Evolutionary conservation across 1,139 yeast genomes (phyloP).

Genomic region (Scheffersomyces illinoinensis): DNA sequence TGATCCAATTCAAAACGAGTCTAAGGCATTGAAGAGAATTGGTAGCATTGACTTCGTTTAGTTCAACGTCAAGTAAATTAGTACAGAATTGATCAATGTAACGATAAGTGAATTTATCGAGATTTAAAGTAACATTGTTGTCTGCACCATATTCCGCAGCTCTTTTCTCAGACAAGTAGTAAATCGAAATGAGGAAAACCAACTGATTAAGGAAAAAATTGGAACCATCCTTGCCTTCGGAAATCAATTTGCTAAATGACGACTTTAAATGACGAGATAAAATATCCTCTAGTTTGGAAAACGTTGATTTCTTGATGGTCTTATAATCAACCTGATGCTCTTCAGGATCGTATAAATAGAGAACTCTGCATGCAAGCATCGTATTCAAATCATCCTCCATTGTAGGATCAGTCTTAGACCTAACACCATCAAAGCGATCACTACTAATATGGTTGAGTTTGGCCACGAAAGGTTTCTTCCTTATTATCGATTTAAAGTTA

Average conservation of each 20-base stretch:
- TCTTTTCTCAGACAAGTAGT: conserved; percentile 13
- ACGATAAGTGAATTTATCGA: conserved; percentile 21
- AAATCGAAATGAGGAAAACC: conserved; percentile 23
- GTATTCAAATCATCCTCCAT: conserved; percentile 19
- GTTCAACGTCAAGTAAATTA: conserved; percentile 17
- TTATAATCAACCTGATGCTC: conserved; percentile 25
- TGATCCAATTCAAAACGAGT: conserved; percentile 56
- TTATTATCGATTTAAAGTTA: conserved; percentile 36
- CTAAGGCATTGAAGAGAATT: conserved; percentile 35
- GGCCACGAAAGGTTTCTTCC: conserved; percentile 32
- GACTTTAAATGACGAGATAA: conserved; percentile 17
- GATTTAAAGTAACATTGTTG: conserved; percentile 12
- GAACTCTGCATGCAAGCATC: conserved; percentile 27
- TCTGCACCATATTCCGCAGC: conserved; percentile 6
- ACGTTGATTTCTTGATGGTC: conserved; percentile 24
- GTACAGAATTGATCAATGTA: conserved; percentile 37
- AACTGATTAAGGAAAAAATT: conserved; percentile 24
- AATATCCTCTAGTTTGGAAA: conserved; percentile 26
- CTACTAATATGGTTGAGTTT: conserved; percentile 19
- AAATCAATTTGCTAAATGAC: conserved; percentile 7
- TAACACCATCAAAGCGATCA: conserved; percentile 1
- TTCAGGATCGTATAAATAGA: conserved; percentile 32
- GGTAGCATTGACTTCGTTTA: conserved; percentile 16
- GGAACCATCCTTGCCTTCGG: conserved; percentile 6
- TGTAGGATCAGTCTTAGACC: conserved; percentile 7